Base-by-base conservation (phyloP, 140 eudicot species). In the Oenanthe javanica region DNA sequence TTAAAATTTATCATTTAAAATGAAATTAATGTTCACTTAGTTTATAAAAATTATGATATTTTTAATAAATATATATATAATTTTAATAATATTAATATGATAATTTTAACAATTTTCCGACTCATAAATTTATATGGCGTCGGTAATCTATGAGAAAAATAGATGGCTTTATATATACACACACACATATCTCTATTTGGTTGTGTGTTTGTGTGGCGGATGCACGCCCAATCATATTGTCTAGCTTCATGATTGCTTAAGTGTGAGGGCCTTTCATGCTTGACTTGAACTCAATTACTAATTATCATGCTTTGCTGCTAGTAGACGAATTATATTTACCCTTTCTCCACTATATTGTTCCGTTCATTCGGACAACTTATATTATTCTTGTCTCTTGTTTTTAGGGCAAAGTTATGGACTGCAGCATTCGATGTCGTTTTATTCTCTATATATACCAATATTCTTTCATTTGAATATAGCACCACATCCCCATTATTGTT, bases 151-250 rank as follows among this genome's bases (percentile, higher is more conserved):
- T 42, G 45, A 42, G 4, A 50, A 48, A 9, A 50, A 11, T 50
- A 21, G 67, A 59, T 19, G 67, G 67, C 67, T 59, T 59, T 42
- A 42, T 42, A 50, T 8, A 23, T 11, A 11, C 0, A 25, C 1
- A 31, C 45, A 27, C 19, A 12, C 45, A 27, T 3, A 7, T 27
- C 73, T 27, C 1, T 12, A 7, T 27, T 31, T 67, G 73, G 19
- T 67, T 67, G 73, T 13, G 45, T 67, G 73, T 10, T 59, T n/a
- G 69, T 61, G 36, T 61, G 77, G 52, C 23, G 55, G 52, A 18
- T 79, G 91, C 91, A 89, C 89, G 91, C 93, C 80, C 84, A 86
- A 85, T 89, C 76, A 89, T 89, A 78, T 48, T 89, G 93, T 87
- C 85, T 72, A 79, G 69, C 36, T 59, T 59, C 67, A 27, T 27